A percentile compares a stretch with the other conserved stretches of the same genome.
Evolutionary conservation across 805 yeast species (phyloP).

Genomic region (Lipomyces sp.): DNA sequence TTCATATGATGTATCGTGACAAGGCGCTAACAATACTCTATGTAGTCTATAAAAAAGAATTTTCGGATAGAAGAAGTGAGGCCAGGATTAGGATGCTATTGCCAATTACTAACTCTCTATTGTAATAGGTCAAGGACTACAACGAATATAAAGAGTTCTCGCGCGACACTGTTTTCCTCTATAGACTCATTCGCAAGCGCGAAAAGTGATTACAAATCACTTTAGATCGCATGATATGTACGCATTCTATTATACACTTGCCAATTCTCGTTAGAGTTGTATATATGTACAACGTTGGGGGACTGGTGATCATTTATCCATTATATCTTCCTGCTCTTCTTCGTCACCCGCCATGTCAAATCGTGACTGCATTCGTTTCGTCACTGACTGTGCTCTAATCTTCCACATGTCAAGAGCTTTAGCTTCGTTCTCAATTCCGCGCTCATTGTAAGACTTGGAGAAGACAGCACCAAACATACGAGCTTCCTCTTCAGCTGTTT

Average conservation of each 20-base stretch:
- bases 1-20: background rate
- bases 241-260: background rate
- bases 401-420: slow-evolving; percentile 71
- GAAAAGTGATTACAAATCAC: background rate
- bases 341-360: slow-evolving; percentile 11
- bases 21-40: background rate
- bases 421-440: slow-evolving; percentile 75
- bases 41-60: slow-evolving; percentile 43
- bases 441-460: slow-evolving; percentile 63
- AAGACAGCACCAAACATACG: slow-evolving; percentile 82
- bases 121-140: slow-evolving; percentile 39
- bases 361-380: slow-evolving; percentile 2
- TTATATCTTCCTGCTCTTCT: background rate
- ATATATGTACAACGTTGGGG: slow-evolving; percentile 1
- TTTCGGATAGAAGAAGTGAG: slow-evolving; percentile 44
- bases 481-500: slow-evolving; percentile 80
- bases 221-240: background rate
- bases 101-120: background rate
- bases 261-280: slow-evolving; percentile 1
- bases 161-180: slow-evolving; percentile 28
- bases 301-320: background rate
- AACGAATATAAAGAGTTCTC: slow-evolving; percentile 34
- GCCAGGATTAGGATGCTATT: background rate
- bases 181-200: slow-evolving; percentile 25
- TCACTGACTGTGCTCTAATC: slow-evolving; percentile 40